Evolutionary conservation across 352 stramenopile species (phyloP), one percentile per base, ranked within the genome.

Genomic region (Pythium myriotylum): DNA sequence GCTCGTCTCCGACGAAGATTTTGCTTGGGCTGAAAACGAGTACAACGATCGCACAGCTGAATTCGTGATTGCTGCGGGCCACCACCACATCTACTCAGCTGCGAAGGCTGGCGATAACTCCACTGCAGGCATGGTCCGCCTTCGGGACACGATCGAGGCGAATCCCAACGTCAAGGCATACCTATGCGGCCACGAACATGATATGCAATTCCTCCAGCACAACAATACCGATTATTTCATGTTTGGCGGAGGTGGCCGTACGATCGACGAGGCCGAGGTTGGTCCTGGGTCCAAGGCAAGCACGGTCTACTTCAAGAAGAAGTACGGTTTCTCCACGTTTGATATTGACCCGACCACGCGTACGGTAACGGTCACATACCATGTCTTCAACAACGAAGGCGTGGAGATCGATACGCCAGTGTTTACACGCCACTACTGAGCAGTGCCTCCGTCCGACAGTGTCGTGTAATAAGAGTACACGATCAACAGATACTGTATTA

Each of bases 151-250:
- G 27, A 57, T 73, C 39, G 54, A 74, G 60, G 49, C 39, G 13
- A 67, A 27, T 20, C 4, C 51, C 10, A 72, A 65, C 42, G 70
- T 75, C 45, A 74, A 72, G 59, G 65, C 55, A 39, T 77, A 77
- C 57, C 43, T 77, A 47, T 74, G 66, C 46, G 70, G 70, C 42
- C 71, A 78, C 67, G 68, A 79, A 54, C 71, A 79, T 51, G 71
- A 79, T 57, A 74, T 79, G 68, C 71, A 79, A 60, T 67, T 63
- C 53, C 54, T 79, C 54, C 67, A 60, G 14, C 39, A 53, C 1
- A 49, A 61, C 23, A 40, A 52, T 24, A 69, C 55, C 32, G 65
- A 79, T 60, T 79, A 76, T 52, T 76, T 72, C 55, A 65, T 73
- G 56, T 68, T 79, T 47, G 71, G 71, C 20, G 71, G 71, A 32